Evolutionary conservation across 2,329 filamentous ascomycete genomes (phyloP).

Genomic region (Penicillium olsonii): DNA sequence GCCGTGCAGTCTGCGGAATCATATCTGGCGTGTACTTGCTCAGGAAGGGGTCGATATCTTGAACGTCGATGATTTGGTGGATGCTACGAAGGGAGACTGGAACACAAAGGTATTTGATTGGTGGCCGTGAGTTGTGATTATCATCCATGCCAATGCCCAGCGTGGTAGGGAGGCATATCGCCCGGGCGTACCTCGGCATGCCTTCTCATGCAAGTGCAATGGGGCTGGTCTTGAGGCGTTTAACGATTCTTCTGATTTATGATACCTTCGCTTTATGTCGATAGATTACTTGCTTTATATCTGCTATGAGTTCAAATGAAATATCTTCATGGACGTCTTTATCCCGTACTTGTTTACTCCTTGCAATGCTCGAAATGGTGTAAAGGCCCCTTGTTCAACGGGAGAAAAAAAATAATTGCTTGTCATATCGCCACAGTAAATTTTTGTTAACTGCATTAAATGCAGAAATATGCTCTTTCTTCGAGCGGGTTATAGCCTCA

Average conservation of each 20-base stretch:
- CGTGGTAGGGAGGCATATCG: too few species aligned
- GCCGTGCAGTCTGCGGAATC: constrained; percentile 56
- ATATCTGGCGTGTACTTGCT: constrained; percentile 56
- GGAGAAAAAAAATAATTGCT: neutral
- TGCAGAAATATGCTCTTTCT: neutral
- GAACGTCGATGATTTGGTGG: constrained; percentile 59
- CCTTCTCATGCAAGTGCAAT: too few species aligned
- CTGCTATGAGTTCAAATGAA: constrained; percentile 1
- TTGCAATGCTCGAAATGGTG: neutral
- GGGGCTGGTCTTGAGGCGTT: neutral
- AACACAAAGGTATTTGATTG: constrained; percentile 35
- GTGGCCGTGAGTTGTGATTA: constrained; percentile 26
- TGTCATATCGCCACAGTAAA: neutral
- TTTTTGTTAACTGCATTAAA: neutral
- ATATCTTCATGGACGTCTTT: neutral
- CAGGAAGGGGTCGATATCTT: constrained; percentile 58
- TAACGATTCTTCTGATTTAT: constrained; percentile 1
- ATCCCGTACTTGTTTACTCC: too few species aligned
- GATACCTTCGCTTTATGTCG: neutral
- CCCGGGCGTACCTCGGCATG: too few species aligned
- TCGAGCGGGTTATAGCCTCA: neutral
- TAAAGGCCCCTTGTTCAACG: neutral
- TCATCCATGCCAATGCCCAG: too few species aligned
- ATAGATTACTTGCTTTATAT: constrained; percentile 8
- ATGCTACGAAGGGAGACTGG: constrained; percentile 53